Percentiles rank a stretch among this genome's conserved stretches.
phyloP scores from a whole-genome alignment of 345 rosid genomes.

The Heritiera fomes region DNA sequence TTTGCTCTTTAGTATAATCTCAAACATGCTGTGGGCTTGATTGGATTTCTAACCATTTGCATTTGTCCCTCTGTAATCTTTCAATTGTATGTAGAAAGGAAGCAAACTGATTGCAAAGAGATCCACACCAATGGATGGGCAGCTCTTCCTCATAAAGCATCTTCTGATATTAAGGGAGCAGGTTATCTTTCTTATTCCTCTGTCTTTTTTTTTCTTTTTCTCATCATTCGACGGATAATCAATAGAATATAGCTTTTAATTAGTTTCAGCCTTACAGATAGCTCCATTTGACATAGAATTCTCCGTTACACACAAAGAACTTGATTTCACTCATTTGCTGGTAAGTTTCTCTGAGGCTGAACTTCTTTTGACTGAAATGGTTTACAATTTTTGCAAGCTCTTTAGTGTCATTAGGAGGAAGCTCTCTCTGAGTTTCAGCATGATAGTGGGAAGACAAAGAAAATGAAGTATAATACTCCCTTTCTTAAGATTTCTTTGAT shows the following conservation, averaged over 20 bases:
- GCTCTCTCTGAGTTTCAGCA: background rate
- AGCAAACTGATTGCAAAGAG: conserved; percentile 82
- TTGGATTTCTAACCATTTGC: conserved; percentile 11
- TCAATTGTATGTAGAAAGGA: conserved; percentile 65
- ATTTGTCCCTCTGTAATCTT: conserved; percentile 4
- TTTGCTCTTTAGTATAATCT: background rate
- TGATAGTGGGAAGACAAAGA: background rate
- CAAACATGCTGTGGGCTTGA: conserved; percentile 8
- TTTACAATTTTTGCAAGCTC: background rate
- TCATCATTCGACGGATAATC: conserved; percentile 11
- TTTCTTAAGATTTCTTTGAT: conserved; percentile 11
- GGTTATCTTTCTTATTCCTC: conserved; percentile 43
- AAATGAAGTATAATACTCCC: background rate
- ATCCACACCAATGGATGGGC: conserved; percentile 85
- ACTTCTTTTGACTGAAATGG: background rate
- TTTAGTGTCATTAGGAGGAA: conserved; percentile 5
- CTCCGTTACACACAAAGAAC: conserved; percentile 93
- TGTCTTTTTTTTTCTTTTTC: conserved; percentile 19
- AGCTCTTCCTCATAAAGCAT: conserved; percentile 92
- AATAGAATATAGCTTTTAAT: conserved; percentile 10
- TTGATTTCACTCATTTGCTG: conserved; percentile 96
- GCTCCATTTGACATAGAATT: conserved; percentile 97
- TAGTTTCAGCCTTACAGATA: conserved; percentile 53
- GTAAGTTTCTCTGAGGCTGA: conserved; percentile 50
- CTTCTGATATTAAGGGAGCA: conserved; percentile 93